Conservation (phyloP, 2,329 filamentous ascomycete species). For the Aureobasidium sp. region DNA sequence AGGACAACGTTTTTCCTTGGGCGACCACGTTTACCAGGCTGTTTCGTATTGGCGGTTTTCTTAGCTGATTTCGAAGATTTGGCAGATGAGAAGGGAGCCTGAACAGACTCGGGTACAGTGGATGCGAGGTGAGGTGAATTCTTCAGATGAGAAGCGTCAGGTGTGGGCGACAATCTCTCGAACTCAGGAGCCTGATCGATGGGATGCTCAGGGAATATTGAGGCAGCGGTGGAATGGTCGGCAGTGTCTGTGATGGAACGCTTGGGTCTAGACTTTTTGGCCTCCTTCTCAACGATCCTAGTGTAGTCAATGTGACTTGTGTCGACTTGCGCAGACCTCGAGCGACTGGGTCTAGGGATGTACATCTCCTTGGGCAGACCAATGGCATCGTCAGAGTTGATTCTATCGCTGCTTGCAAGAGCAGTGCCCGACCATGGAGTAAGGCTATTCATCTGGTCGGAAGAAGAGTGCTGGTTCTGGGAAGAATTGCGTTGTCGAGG, state of each 20-base stretch:
- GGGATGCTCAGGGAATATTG: background rate
- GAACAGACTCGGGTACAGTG: background rate
- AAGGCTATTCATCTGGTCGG: background rate
- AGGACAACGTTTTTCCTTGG: background rate
- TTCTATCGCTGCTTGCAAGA: conserved; percentile 14
- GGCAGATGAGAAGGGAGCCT: background rate
- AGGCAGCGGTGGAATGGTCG: background rate
- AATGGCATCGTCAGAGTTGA: conserved; percentile 24
- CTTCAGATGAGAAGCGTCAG: background rate
- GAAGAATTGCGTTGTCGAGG: background rate
- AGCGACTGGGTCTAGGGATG: conserved; percentile 29
- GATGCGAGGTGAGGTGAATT: background rate
- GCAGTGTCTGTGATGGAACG: conserved; percentile 17
- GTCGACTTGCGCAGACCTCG: conserved; percentile 18
- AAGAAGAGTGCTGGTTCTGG: background rate
- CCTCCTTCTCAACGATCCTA: conserved; percentile 19
- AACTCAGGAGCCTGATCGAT: conserved; percentile 1
- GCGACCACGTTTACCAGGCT: background rate
- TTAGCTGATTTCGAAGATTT: background rate
- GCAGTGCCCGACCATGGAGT: conserved; percentile 8
- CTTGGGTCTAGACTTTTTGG: conserved; percentile 33
- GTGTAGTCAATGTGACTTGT: conserved; percentile 14
- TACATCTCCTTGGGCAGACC: conserved; percentile 32
- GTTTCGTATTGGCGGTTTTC: background rate
- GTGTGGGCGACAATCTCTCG: background rate